Conservation (phyloP, 768 basidiomycete species). For the Punctularia strigosozonata region DNA sequence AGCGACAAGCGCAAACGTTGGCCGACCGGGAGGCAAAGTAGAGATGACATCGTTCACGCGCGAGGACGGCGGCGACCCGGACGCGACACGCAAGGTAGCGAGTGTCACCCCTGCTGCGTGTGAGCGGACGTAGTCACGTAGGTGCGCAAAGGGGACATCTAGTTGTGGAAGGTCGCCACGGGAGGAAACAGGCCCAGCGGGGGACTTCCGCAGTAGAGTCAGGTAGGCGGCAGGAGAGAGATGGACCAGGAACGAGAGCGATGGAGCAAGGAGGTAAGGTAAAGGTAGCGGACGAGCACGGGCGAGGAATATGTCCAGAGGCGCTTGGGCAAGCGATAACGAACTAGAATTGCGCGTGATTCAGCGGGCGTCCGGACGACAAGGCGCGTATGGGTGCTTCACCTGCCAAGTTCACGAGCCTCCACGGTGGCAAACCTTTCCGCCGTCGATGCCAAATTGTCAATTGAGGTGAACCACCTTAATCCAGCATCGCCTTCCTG, state of each 20-base stretch:
- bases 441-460: conserved; percentile 36
- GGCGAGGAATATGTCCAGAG: conserved; percentile 63
- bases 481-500: conserved; percentile 51
- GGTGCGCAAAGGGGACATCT: conserved; percentile 40
- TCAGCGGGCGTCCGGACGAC: too few species aligned
- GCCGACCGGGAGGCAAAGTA: conserved; percentile 21
- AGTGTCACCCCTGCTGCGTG: conserved; percentile 38
- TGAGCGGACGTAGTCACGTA: conserved; percentile 32
- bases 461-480: conserved; percentile 65
- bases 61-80: conserved; percentile 13
- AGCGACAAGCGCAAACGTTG: neutral
- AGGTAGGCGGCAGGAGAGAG: conserved; percentile 63
- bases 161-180: conserved; percentile 20
- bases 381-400: too few species aligned
- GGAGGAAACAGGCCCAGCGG: conserved; percentile 14
- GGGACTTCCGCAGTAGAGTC: conserved; percentile 34
- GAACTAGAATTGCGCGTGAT: too few species aligned
- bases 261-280: conserved; percentile 58
- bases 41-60: conserved; percentile 41
- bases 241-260: conserved; percentile 61
- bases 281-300: conserved; percentile 59
- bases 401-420: conserved; percentile 43
- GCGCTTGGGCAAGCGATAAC: conserved; percentile 22
- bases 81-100: conserved; percentile 29
- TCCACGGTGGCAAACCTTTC: conserved; percentile 42